A percentile compares a stretch with the other conserved stretches of the same genome.
Conservation (phyloP, 306 rosid genomes). For the Mimosa bimucronata region DNA sequence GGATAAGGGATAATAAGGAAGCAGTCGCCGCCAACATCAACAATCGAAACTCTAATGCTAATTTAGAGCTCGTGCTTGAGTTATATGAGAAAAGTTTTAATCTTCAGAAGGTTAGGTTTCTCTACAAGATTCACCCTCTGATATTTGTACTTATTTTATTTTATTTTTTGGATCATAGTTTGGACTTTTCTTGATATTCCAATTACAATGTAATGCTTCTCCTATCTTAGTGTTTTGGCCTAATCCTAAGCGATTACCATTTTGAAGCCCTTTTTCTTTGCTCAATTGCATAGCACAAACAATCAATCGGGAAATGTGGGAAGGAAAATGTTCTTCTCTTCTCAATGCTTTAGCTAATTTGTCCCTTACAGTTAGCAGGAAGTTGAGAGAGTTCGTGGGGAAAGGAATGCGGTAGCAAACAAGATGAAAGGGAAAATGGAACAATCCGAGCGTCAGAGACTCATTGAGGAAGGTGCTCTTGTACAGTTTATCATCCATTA, state of each 20-base stretch:
- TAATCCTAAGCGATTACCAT: neutral
- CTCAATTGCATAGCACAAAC: constrained; percentile 14
- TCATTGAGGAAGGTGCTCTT: constrained; percentile 82
- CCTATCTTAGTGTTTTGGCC: neutral
- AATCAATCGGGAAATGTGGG: neutral
- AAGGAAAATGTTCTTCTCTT: constrained; percentile 23
- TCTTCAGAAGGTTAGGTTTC: constrained; percentile 83
- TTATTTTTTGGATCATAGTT: neutral
- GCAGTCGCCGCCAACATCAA: constrained; percentile 67
- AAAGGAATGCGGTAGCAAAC: constrained; percentile 88
- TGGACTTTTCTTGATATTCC: neutral
- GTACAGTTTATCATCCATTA: constrained; percentile 22
- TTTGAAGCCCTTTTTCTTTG: neutral
- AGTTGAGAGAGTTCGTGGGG: constrained; percentile 91
- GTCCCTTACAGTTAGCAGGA: constrained; percentile 91
- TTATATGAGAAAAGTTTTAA: constrained; percentile 68
- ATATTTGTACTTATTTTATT: neutral
- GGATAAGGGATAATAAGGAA: constrained; percentile 91
- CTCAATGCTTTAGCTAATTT: constrained; percentile 71
- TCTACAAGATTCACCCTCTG: constrained; percentile 1
- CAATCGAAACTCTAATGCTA: constrained; percentile 76
- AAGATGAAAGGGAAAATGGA: constrained; percentile 96
- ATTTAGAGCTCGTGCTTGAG: constrained; percentile 79
- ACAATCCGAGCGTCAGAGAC: constrained; percentile 70
- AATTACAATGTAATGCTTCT: neutral